A percentile compares a stretch with the other conserved stretches of the same genome.
These are phyloP conservation scores for Lactarius pseudohatsudake DNA, from an alignment of 768 basidiomycete species.

Conservation along the genomic window DNA sequence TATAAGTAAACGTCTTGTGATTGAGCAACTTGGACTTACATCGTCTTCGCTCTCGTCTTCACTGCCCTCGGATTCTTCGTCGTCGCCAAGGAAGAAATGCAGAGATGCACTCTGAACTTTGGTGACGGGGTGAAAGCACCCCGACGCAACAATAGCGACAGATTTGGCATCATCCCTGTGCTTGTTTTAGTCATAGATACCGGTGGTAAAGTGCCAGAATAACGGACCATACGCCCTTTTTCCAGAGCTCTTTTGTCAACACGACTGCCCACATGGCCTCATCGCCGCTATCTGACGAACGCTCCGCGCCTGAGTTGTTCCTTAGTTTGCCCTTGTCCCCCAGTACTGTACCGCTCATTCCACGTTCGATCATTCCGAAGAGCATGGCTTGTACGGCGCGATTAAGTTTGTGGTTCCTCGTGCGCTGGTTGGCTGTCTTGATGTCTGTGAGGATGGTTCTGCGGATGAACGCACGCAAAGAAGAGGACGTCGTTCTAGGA, in stretches of 20 bases:
- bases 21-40: constrained; percentile 32
- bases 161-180: constrained; percentile 85
- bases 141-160: constrained; percentile 87
- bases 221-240: constrained; percentile 81
- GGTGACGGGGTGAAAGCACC: constrained; percentile 88
- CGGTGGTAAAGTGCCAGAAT: neutral
- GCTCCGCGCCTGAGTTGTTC: constrained; percentile 41
- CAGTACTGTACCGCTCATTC: constrained; percentile 76
- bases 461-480: constrained; percentile 82
- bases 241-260: constrained; percentile 91
- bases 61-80: constrained; percentile 70
- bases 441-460: constrained; percentile 94
- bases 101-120: constrained; percentile 95
- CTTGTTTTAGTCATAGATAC: constrained; percentile 1
- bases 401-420: constrained; percentile 95
- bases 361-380: constrained; percentile 93
- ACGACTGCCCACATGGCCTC: constrained; percentile 99
- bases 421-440: constrained; percentile 80
- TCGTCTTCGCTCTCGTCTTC: constrained; percentile 66
- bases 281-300: constrained; percentile 53
- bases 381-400: constrained; percentile 93
- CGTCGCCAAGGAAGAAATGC: constrained; percentile 95
- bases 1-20: constrained; percentile 21
- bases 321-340: constrained; percentile 83
- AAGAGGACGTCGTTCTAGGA: constrained; percentile 85